Evolutionary conservation across 1,139 yeast genomes (phyloP).

Genomic region (Groenewaldozyma sp.): DNA sequence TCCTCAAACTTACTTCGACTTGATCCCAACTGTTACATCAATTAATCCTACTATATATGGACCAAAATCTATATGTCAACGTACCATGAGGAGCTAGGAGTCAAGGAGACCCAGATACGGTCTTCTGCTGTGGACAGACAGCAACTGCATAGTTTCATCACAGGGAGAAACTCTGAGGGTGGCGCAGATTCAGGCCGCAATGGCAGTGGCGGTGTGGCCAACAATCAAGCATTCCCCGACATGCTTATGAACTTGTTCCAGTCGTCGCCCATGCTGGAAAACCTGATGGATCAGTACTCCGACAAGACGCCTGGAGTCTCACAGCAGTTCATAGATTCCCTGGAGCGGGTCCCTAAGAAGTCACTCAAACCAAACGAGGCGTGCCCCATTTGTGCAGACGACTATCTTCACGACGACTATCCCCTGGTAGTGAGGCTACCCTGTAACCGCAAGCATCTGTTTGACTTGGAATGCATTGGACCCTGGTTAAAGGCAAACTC

Average conservation of each 20-base stretch:
- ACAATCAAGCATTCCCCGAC: neutral
- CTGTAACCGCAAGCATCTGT: constrained; percentile 60
- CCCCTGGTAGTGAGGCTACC: constrained; percentile 79
- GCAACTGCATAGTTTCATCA: neutral
- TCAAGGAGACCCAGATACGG: neutral
- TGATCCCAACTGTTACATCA: too few relatives aligned
- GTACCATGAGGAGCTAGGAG: neutral
- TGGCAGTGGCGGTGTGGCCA: neutral
- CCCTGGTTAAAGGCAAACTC: constrained; percentile 78
- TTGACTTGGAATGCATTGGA: constrained; percentile 82
- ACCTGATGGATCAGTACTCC: neutral
- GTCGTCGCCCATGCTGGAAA: neutral
- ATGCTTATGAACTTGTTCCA: neutral
- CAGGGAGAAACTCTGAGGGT: neutral
- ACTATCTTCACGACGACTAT: constrained; percentile 60
- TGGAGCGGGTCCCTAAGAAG: constrained; percentile 57
- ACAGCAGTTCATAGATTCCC: constrained; percentile 60
- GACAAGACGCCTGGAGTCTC: constrained; percentile 44
- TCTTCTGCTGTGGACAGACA: neutral
- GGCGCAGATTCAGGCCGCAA: neutral
- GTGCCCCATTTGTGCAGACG: constrained; percentile 80
- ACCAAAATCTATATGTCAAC: too few relatives aligned
- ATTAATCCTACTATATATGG: too few relatives aligned
- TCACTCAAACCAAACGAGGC: constrained; percentile 45
- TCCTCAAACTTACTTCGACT: too few relatives aligned